Evolutionary conservation across 345 rosid genomes (phyloP), one percentile per base, ranked within the genome.

Genomic region (Odontarrhena argentea): DNA sequence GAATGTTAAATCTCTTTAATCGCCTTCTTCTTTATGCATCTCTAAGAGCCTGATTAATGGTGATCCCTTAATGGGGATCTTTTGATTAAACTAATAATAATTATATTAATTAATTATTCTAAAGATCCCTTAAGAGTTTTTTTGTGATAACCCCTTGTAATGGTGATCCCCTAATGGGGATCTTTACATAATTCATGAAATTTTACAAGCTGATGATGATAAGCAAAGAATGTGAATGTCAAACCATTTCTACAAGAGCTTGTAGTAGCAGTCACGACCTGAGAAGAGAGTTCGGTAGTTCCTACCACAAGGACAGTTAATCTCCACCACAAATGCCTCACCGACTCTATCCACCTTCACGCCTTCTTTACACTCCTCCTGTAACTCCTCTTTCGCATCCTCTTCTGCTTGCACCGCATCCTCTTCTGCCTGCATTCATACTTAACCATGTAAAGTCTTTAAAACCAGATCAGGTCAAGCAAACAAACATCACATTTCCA

Each of bases 221-320:
- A 52, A 52, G 37, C 69, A 54, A 45, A 70, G 26, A 10, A 62
- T 50, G 51, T 24, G 58, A 65, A 13, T 36, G 28, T 10, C 18
- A 14, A 11, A 18, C 35, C 52, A 41, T 26, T 3, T 55, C 64
- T 74, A 74, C 65, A 74, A 35, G 69, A 74, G 74, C 65, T 74
- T 74, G 60, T 74, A 74, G 60, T 74, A 74, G 74, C 78, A 74
- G 60, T 74, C 78, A 49, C 78, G 74, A 45, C 78, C 78, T 11
- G 78, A 74, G 78, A 74, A 74, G 48, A 74, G 74, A 34, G 74
- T 68, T 46, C 55, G 9, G 53, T 74, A 74, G 69, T 62, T 67
- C 55, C 59, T 68, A 13, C 78, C 74, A 41, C 78, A 74, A 0
- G 78, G 74, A 68, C 78, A 74, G 46, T 62, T 74, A 12, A 74